Evolutionary conservation across 768 basidiomycete genomes (phyloP), one percentile per base, ranked within the genome.

Genomic region (Symmetrospora coprosmae): DNA sequence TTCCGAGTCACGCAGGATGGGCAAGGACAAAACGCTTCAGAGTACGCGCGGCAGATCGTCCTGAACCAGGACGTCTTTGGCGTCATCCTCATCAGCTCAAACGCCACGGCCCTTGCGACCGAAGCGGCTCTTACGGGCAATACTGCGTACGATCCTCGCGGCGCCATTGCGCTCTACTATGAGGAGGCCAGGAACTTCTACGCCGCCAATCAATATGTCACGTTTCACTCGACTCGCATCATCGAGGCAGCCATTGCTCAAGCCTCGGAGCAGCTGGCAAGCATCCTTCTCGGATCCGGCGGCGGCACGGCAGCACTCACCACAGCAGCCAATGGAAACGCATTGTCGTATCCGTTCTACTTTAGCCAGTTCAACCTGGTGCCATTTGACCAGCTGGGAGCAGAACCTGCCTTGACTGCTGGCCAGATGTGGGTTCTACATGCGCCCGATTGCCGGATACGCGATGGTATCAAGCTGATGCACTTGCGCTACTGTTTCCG

Each of bases 381-480:
- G 7, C 72, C 72, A 11, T 70, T 72, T 40, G 66, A 71, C 38
- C 64, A 69, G 63, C 63, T 68, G 27, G 72, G 69, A 1, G 72
- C 64, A 28, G 66, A 62, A 17, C 59, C 66, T 23, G 59, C 62
- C 2, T 53, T 48, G 11, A 14, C n/a, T n/a, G n/a, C n/a, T n/a
- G n/a, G n/a, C n/a, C n/a, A n/a, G n/a, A n/a, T n/a, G n/a, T n/a
- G n/a, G n/a, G n/a, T n/a, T n/a, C n/a, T n/a, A n/a, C n/a, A n/a
- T n/a, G n/a, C n/a, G n/a, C n/a, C n/a, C n/a, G n/a, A n/a, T n/a
- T n/a, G n/a, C n/a, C n/a, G n/a, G n/a, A n/a, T n/a, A n/a, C n/a
- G n/a, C n/a, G n/a, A n/a, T n/a, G n/a, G n/a, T n/a, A n/a, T n/a
- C n/a, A n/a, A n/a, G n/a, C n/a, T n/a, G n/a, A n/a, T n/a, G n/a